Evolutionary conservation across 2,329 filamentous ascomycete genomes (phyloP).

Genomic region (Beauveria pseudobassiana): DNA sequence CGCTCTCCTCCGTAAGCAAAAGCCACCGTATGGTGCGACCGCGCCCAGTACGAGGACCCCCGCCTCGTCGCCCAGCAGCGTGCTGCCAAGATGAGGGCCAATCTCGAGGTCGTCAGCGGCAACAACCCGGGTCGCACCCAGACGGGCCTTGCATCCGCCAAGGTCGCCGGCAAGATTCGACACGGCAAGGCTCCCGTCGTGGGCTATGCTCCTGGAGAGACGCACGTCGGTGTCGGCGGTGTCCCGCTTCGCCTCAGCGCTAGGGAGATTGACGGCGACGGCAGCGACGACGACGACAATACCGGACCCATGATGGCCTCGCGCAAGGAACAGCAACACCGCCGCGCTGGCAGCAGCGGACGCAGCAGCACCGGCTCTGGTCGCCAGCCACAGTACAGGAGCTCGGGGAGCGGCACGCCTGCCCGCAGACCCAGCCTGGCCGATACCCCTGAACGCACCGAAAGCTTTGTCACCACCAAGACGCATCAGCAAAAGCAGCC

Average conservation of each 20-base stretch:
- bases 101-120: conserved; percentile 70
- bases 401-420: conserved; percentile 36
- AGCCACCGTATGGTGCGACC: conserved; percentile 96
- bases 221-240: conserved; percentile 66
- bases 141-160: conserved; percentile 53
- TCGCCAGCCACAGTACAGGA: conserved; percentile 42
- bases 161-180: conserved; percentile 78
- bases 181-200: conserved; percentile 74
- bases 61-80: conserved; percentile 74
- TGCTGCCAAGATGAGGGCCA: conserved; percentile 79
- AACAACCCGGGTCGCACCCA: conserved; percentile 43
- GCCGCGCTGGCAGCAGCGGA: conserved; percentile 67
- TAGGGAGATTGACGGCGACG: conserved; percentile 88
- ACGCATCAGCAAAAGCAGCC: conserved; percentile 20
- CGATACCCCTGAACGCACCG: conserved; percentile 48
- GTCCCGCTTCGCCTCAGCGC: conserved; percentile 89
- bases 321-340: conserved; percentile 46
- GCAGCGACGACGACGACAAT: conserved; percentile 65
- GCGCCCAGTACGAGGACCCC: conserved; percentile 86
- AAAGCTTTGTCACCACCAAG: conserved; percentile 38
- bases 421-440: conserved; percentile 42
- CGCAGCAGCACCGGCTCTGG: conserved; percentile 58
- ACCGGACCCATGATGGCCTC: conserved; percentile 30
- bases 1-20: conserved; percentile 90
- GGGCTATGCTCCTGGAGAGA: conserved; percentile 69